Evolutionary conservation across 371 early-diverging fungal genomes (phyloP).

Genomic region (Fennellomyces sp.): DNA sequence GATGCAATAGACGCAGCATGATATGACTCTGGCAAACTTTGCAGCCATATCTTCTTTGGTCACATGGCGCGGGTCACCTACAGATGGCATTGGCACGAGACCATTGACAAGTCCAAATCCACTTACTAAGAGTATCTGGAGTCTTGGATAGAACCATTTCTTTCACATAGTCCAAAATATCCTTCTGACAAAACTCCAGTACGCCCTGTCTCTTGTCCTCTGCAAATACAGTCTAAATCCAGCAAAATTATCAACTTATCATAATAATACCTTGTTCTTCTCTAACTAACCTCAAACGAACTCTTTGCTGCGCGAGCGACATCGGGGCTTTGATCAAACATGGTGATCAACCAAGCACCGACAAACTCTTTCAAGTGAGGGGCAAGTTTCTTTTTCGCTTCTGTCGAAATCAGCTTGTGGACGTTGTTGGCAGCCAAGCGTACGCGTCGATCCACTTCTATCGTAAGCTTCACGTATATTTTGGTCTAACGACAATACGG

Average conservation of each 20-base stretch:
- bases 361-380: constrained; percentile 64
- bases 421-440: constrained; percentile 57
- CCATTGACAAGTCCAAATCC: no score
- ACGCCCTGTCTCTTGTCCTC: constrained; percentile 57
- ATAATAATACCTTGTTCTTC: not conserved
- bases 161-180: constrained; percentile 56
- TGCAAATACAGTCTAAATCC: constrained; percentile 35
- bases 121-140: constrained; percentile 63
- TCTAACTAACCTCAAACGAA: constrained; percentile 55
- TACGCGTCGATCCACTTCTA: constrained; percentile 69
- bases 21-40: constrained; percentile 62
- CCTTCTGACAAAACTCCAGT: constrained; percentile 61
- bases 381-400: constrained; percentile 62
- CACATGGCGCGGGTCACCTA: constrained; percentile 65
- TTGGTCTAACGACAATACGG: constrained; percentile 28
- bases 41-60: constrained; percentile 66
- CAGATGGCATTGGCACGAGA: no score
- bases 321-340: constrained; percentile 66
- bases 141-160: constrained; percentile 62
- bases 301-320: constrained; percentile 49
- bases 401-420: constrained; percentile 52
- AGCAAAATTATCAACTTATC: not conserved
- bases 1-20: constrained; percentile 52
- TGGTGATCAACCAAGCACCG: constrained; percentile 65
- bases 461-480: constrained; percentile 57